Percentiles rank a stretch among this genome's conserved stretches.
Evolutionary conservation across 1,284 basidiomycete genomes (phyloP).

Genomic region (Vanrija sp.): DNA sequence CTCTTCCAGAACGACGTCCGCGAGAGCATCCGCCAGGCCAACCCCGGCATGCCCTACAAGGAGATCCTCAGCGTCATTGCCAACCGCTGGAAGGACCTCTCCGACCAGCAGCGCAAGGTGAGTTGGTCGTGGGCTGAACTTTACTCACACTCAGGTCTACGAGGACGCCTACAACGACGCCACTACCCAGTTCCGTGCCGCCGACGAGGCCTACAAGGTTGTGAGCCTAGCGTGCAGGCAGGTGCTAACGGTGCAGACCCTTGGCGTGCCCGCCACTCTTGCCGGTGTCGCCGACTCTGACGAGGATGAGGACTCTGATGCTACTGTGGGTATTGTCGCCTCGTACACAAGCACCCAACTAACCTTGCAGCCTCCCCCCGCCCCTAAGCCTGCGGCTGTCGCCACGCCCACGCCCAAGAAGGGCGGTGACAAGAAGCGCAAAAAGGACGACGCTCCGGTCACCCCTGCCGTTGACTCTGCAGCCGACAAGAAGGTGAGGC

Average conservation of each 20-base stretch:
- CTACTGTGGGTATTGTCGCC: not conserved
- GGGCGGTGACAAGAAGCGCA: constrained; percentile 29
- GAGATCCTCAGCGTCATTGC: constrained; percentile 72
- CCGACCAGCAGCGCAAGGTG: constrained; percentile 68
- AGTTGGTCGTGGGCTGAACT: not conserved
- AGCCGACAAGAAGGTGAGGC: constrained; percentile 24
- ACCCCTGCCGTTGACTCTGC: constrained; percentile 7
- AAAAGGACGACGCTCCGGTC: constrained; percentile 22
- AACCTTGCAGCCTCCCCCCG: constrained; percentile 13
- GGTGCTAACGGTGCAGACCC: not conserved
- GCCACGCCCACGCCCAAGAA: constrained; percentile 20
- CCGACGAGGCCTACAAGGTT: constrained; percentile 30
- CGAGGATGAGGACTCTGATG: constrained; percentile 9
- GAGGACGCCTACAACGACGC: constrained; percentile 28
- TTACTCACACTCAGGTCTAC: constrained; percentile 17
- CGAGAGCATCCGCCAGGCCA: constrained; percentile 54
- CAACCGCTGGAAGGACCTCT: constrained; percentile 68
- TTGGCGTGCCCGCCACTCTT: not conserved
- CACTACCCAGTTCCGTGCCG: constrained; percentile 22
- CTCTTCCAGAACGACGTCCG: constrained; percentile 92
- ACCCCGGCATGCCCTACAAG: constrained; percentile 64
- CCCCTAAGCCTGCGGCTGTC: constrained; percentile 13
- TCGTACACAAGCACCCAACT: not conserved
- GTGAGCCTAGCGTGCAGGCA: not conserved
- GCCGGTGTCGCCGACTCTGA: not conserved